phyloP scores from a whole-genome alignment of 352 stramenopile species.

The Stramenopiles sp. region DNA sequence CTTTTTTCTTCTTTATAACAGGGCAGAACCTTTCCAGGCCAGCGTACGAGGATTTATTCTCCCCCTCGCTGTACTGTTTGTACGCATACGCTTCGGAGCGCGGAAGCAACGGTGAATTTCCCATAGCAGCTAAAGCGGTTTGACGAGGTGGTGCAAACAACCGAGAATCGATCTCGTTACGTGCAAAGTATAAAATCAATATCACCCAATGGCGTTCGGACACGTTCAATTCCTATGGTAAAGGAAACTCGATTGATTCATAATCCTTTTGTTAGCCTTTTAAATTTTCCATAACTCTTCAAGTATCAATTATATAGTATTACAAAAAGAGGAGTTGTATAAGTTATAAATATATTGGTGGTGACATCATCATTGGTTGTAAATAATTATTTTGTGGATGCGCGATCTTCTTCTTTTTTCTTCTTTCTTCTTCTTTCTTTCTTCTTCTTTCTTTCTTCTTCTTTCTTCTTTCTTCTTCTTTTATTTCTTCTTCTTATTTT shows the following conservation, averaged over 20 bases:
- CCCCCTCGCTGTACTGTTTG: not conserved
- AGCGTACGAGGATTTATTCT: not conserved
- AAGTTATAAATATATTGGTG: not conserved
- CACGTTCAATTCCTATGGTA: constrained; percentile 90
- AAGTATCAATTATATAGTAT: not conserved
- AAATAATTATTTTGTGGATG: not conserved
- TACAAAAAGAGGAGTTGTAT: not conserved
- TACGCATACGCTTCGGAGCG: constrained; percentile 66
- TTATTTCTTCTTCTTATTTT: constrained; percentile 2
- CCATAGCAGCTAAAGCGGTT: constrained; percentile 94
- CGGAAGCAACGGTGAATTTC: constrained; percentile 95
- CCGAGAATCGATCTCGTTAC: constrained; percentile 94
- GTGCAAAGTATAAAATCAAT: constrained; percentile 89
- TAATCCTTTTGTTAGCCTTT: constrained; percentile 91
- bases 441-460: not conserved
- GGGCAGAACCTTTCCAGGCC: not conserved
- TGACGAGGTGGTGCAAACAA: constrained; percentile 78
- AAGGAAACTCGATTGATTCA: constrained; percentile 97
- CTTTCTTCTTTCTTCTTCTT: constrained; percentile 9
- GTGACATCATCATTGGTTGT: not conserved
- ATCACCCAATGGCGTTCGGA: not conserved
- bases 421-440: not conserved
- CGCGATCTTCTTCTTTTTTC: not conserved
- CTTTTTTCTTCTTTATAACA: constrained; percentile 9
- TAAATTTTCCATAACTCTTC: constrained; percentile 67